Evolutionary conservation across 805 yeast genomes (phyloP), one percentile per base, ranked within the genome.

Genomic region (Kodamaea kaohsiungensis): DNA sequence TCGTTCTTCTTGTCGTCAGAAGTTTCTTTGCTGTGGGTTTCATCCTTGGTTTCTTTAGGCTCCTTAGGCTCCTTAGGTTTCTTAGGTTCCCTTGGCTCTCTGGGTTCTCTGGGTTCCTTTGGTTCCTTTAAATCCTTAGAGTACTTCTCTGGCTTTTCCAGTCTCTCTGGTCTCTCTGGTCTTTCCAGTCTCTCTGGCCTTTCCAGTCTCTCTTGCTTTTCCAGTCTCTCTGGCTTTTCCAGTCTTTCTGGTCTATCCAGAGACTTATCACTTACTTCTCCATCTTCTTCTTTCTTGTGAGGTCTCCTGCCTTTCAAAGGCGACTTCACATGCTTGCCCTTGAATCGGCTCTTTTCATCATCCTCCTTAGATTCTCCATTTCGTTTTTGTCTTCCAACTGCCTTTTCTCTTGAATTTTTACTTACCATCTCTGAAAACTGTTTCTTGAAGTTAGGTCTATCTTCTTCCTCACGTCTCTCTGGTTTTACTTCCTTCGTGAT

Each of bases 391-490:
- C 33, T 47, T 16, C 30, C 27, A 27, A 9, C n/a, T 27, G 22
- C 22, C 48, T 52, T 43, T 17, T 52, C 54, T 17, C 51, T 40
- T 9, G 49, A 45, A 39, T 54, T 57, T 48, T 55, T 64, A 49
- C 59, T 62, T 16, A 63, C 67, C 37, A 71, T 58, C 35, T 71
- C 73, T 48, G 56, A 62, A 46, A 69, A 63, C 48, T 67, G 68
- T 56, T 69, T 62, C 51, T 68, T 70, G 61, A 70, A 71, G 53
- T 71, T 62, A 1, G 74, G 75, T 35, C 74, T 56, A 25, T 66
- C 69, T 13, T 59, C 63, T 4, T 55, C 52, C 12, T 37, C 46
- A 10, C 48, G 48, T n/a, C 40, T 19, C 30, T 46, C 12, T n/a
- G 22, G 2, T 16, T 27, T 35, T 8, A 43, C 43, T 25, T 25